These are phyloP conservation scores for Dianthus caryophyllus DNA, from an alignment of 148 eudicot genomes.

Conservation along the genomic window DNA sequence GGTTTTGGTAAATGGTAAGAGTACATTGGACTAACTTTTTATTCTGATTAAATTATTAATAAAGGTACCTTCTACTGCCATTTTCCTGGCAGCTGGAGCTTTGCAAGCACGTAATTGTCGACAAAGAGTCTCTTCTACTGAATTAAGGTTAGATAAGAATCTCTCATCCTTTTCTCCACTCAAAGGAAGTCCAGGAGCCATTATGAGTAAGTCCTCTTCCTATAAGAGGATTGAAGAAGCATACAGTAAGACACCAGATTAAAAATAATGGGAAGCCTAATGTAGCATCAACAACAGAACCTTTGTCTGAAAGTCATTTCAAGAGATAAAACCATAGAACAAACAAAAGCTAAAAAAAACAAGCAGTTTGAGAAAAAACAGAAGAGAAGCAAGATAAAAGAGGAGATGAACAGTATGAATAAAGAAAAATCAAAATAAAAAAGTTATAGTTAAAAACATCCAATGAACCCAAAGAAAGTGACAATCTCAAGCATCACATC, in stretches of 20 bases:
- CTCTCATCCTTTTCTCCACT: conserved; percentile 82
- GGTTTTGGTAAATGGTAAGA: too few relatives aligned
- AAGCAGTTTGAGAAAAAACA: not conserved
- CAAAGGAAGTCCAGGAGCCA: conserved; percentile 88
- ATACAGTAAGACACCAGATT: not conserved
- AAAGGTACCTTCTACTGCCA: conserved; percentile 59
- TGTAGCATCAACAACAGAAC: not conserved
- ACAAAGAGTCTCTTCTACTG: conserved; percentile 89
- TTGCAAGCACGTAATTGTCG: conserved; percentile 88
- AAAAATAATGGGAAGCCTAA: not conserved
- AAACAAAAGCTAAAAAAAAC: not conserved
- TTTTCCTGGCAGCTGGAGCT: conserved; percentile 61
- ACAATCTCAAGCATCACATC: not conserved
- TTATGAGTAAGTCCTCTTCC: conserved; percentile 91
- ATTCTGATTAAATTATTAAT: too few relatives aligned
- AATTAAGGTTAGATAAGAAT: conserved; percentile 69
- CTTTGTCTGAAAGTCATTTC: not conserved
- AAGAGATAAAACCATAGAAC: not conserved
- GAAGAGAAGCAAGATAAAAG: not conserved
- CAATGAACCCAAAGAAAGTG: not conserved
- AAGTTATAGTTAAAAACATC: not conserved
- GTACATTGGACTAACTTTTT: too few relatives aligned
- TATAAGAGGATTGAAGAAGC: conserved; percentile 29
- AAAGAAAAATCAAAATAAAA: not conserved
- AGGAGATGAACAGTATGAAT: not conserved